phyloP scores from a whole-genome alignment of 345 rosid genomes.

The Corchorus olitorius region DNA sequence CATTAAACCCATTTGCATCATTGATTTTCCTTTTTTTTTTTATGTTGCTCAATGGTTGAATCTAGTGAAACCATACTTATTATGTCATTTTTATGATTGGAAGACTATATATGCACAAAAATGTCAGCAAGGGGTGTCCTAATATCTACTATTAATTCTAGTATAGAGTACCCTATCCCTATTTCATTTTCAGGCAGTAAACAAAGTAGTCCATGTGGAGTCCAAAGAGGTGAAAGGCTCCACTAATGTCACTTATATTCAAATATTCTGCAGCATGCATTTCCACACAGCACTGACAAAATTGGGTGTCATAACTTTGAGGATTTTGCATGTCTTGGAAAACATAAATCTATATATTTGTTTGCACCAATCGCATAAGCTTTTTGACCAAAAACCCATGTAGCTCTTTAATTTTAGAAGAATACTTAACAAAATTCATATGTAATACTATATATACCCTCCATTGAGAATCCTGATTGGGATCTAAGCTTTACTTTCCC shows the following conservation, averaged over 20 bases:
- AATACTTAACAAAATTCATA: conserved; percentile 10
- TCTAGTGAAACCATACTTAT: not conserved
- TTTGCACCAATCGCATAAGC: conserved; percentile 20
- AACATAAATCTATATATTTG: conserved; percentile 27
- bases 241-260: conserved; percentile 27
- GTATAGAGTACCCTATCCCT: not conserved
- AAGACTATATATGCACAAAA: not conserved
- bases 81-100: not conserved
- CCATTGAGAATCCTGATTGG: conserved; percentile 25
- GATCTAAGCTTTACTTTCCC: conserved; percentile 39
- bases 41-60: too few species aligned
- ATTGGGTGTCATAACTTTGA: not conserved
- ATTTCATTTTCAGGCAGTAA: not conserved
- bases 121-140: not conserved
- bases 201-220: conserved; percentile 13
- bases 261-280: not conserved
- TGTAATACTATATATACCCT: not conserved
- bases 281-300: not conserved
- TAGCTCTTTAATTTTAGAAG: not conserved
- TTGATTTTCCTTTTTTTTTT: not conserved
- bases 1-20: not conserved
- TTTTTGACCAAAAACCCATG: conserved; percentile 30
- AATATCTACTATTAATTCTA: not conserved
- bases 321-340: conserved; percentile 11
- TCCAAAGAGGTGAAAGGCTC: conserved; percentile 25